Evolutionary conservation across 2,329 filamentous ascomycete species (phyloP).

Genomic region (Neocatenulostroma microsporum): DNA sequence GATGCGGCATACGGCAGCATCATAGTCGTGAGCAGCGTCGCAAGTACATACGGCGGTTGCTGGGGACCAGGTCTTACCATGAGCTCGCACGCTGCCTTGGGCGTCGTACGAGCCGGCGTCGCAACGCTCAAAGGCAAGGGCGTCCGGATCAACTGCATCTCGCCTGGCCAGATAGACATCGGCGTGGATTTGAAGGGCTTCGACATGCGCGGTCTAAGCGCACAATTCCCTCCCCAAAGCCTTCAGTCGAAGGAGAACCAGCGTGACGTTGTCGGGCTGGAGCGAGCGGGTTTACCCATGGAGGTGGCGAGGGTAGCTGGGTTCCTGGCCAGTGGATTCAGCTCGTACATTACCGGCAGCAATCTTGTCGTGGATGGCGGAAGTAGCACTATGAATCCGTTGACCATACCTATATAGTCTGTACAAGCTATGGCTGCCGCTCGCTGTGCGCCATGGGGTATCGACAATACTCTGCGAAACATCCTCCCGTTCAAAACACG

Average conservation of each 20-base stretch:
- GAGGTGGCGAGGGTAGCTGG: slow-evolving; percentile 55
- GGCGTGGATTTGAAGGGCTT: slow-evolving; percentile 42
- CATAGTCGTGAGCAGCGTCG: slow-evolving; percentile 50
- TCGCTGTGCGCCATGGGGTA: too few relatives aligned
- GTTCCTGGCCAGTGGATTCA: slow-evolving; percentile 56
- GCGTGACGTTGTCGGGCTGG: slow-evolving; percentile 48
- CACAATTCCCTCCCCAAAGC: slow-evolving; percentile 49
- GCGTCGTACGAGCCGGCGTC: slow-evolving; percentile 53
- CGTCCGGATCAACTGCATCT: slow-evolving; percentile 51
- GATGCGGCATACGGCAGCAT: slow-evolving; percentile 58
- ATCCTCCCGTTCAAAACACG: too few relatives aligned
- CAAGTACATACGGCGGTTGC: slow-evolving; percentile 50
- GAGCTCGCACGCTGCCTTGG: slow-evolving; percentile 52
- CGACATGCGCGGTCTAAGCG: slow-evolving; percentile 44
- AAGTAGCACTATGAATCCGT: slow-evolving; percentile 33
- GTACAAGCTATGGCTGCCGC: too few relatives aligned
- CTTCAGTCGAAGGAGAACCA: slow-evolving; percentile 46
- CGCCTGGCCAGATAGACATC: slow-evolving; percentile 41
- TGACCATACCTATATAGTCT: slow-evolving; percentile 23
- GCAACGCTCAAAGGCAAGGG: slow-evolving; percentile 51
- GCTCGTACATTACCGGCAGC: slow-evolving; percentile 54
- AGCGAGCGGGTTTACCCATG: slow-evolving; percentile 49
- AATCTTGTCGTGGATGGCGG: slow-evolving; percentile 58
- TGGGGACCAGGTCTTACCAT: slow-evolving; percentile 57
- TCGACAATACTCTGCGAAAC: too few relatives aligned